Conservation (phyloP, 2,329 filamentous ascomycete species). For the Neonectria hederae region DNA sequence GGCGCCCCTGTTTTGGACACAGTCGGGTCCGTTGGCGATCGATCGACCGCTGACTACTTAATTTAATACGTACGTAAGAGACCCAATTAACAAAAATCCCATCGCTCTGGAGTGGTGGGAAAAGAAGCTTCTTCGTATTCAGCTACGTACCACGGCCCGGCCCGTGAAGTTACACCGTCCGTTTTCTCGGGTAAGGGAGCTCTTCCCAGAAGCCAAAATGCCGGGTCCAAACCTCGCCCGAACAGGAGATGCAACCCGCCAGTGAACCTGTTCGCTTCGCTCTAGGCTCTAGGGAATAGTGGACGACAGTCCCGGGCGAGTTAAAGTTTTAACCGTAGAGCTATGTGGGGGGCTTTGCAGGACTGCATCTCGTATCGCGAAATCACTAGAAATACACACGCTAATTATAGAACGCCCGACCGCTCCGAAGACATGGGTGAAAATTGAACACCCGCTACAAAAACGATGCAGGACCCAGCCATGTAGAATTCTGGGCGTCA, state of each 20-base stretch:
- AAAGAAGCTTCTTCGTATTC: neutral
- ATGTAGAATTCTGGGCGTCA: neutral
- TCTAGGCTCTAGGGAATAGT: neutral
- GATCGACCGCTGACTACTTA: neutral
- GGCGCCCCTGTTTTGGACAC: neutral
- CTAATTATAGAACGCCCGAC: constrained; percentile 2
- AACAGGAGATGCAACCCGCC: neutral
- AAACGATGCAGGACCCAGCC: neutral
- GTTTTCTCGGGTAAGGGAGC: neutral
- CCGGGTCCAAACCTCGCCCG: neutral
- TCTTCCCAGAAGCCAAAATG: neutral
- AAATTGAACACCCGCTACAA: neutral
- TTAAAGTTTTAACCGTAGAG: neutral
- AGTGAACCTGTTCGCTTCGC: neutral
- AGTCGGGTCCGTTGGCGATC: neutral
- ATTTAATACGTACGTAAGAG: neutral
- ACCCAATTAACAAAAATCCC: too few species aligned
- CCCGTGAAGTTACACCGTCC: neutral
- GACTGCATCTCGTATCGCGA: constrained; percentile 1
- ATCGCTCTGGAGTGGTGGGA: neutral
- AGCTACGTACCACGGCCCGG: neutral
- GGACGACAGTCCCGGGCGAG: neutral
- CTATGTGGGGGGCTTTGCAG: neutral
- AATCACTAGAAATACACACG: neutral
- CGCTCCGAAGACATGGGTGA: neutral